phyloP scores from a whole-genome alignment of 768 basidiomycete species.

The Auriscalpium vulgare region DNA sequence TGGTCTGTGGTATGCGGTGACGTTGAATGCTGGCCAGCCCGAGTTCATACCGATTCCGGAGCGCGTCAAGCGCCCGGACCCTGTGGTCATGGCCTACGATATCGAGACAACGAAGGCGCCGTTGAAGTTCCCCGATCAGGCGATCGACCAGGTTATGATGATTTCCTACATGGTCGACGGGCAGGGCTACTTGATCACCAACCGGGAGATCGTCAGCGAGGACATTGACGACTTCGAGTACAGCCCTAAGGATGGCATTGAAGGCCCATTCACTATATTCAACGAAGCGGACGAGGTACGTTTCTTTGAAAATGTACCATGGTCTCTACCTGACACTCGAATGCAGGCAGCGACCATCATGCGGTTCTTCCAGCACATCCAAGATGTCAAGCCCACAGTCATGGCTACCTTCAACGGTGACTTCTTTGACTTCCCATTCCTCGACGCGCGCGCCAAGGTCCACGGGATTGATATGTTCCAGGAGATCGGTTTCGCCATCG shows the following conservation, averaged over 20 bases:
- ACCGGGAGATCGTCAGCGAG: conserved; percentile 93
- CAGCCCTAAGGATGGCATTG: conserved; percentile 95
- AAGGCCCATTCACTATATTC: conserved; percentile 92
- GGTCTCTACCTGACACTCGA: conserved; percentile 2
- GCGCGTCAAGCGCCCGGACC: conserved; percentile 96
- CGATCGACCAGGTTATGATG: conserved; percentile 99
- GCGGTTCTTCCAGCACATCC: conserved; percentile 91
- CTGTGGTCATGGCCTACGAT: conserved; percentile 98
- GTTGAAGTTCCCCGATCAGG: conserved; percentile 96
- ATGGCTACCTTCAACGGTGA: conserved; percentile 99
- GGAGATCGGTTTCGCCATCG: conserved; percentile 88
- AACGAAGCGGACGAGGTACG: conserved; percentile 89
- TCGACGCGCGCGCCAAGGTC: conserved; percentile 72
- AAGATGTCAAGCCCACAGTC: conserved; percentile 90
- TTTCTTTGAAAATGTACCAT: not conserved
- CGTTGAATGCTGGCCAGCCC: conserved; percentile 76
- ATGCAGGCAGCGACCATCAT: conserved; percentile 70
- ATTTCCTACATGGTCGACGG: conserved; percentile 99
- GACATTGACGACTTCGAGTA: conserved; percentile 99
- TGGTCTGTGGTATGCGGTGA: conserved; percentile 93
- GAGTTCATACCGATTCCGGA: conserved; percentile 63
- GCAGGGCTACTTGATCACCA: conserved; percentile 94
- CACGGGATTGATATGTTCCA: conserved; percentile 96
- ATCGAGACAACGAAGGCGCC: conserved; percentile 99
- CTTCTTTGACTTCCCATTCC: conserved; percentile 98